Base-by-base conservation (phyloP, 2,329 filamentous ascomycete genomes). In the Ophiostoma sp. region DNA sequence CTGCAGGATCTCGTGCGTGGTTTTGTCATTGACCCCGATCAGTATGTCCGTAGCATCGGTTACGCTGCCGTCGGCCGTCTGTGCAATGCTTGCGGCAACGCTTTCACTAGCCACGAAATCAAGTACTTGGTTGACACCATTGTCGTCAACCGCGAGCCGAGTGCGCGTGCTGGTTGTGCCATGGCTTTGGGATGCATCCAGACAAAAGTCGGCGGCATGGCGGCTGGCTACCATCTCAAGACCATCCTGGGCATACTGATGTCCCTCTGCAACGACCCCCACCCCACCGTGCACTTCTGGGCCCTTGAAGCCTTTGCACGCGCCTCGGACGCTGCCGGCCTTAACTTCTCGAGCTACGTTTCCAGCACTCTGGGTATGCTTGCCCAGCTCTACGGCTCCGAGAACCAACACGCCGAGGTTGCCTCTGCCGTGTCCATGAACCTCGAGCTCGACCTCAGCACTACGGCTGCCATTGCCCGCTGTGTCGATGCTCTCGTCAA, bases 161-260 rank as follows among this genome's bases (percentile, higher is more conserved):
- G 93, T 80, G 94, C 94, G 50, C 90, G 96, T 80, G 95, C 97
- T 61, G 96, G 96, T 12, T 99, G 95, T 82, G 96, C 97, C 19
- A 93, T 97, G 85, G 94, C 96, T 15, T 84, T 99, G 39, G 96
- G 96, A 9, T 93, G 92, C 73, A 98, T 99, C 70, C 95, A 99
- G 82, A 93, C 94, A 22, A 94, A 97, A 80, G 93, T 99, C 45
- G 97, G 96, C 73, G 95, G 96, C 73, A 98, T 99, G 95, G 96
- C 96, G 71, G 96, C 96, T 72, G 94, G 95, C 3, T 94, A 96
- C 78, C 96, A 99, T 80, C 87, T 99, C 69, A 98, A 98, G 84
- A 98, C 94, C 1, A 98, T 99, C 69, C 88, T 98, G n/a, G 93
- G 95, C 22, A 97, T 99, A 52, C 85, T 99, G n/a, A 97, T 98